Conservation (phyloP, 495 filamentous ascomycete species). For the Penicillium psychrofluorescens region DNA sequence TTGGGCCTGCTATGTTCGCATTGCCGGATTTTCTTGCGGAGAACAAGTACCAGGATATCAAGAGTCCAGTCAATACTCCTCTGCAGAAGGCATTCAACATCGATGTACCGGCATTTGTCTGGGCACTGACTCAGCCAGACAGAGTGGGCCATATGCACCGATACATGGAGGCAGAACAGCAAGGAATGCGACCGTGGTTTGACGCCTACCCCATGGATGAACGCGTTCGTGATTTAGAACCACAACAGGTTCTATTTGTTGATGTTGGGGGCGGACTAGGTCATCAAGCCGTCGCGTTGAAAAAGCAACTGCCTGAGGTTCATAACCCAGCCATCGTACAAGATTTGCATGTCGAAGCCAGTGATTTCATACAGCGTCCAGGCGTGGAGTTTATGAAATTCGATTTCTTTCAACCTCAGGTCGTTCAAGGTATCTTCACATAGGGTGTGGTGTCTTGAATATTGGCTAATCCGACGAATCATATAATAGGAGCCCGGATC, state of each 20-base stretch:
- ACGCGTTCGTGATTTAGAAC: neutral
- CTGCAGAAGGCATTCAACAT: constrained; percentile 28
- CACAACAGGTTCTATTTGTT: constrained; percentile 24
- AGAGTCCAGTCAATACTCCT: constrained; percentile 15
- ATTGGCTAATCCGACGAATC: neutral
- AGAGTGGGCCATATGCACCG: constrained; percentile 20
- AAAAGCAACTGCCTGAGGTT: constrained; percentile 22
- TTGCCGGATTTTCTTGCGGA: constrained; percentile 25
- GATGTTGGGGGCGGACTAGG: constrained; percentile 44
- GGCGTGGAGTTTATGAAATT: constrained; percentile 34
- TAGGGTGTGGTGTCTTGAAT: too few species aligned
- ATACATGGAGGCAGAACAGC: constrained; percentile 24
- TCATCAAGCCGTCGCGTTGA: constrained; percentile 33
- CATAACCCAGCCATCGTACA: constrained; percentile 37
- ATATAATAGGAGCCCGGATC: constrained; percentile 25
- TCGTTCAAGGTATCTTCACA: constrained; percentile 24
- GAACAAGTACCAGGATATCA: constrained; percentile 26
- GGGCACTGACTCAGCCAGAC: constrained; percentile 18
- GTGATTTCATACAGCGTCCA: constrained; percentile 15
- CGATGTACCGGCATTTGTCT: constrained; percentile 22
- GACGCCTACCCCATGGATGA: constrained; percentile 15
- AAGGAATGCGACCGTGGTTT: constrained; percentile 16
- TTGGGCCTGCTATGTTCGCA: constrained; percentile 8
- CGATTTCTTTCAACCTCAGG: constrained; percentile 41
- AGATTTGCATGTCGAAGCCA: constrained; percentile 33